Evolutionary conservation across 2,329 filamentous ascomycete species (phyloP), one percentile per base, ranked within the genome.

Genomic region (Talaromyces sp.): DNA sequence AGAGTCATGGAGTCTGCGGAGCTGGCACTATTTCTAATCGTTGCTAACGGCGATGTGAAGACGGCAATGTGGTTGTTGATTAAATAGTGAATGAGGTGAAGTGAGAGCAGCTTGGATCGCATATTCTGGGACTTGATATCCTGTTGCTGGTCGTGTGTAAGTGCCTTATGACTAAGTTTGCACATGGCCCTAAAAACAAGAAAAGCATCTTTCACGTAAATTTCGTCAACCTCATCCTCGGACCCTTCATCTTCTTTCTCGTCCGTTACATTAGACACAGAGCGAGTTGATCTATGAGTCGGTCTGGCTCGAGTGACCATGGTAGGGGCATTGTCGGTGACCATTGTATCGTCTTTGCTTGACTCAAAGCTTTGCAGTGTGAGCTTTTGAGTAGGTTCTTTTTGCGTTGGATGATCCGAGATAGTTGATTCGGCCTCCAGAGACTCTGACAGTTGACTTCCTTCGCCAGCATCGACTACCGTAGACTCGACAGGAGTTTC

Each of bases 131-230:
- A 94, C 64, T 92, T 93, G 61, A 97, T 81, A 73, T 99, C 95
- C 73, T 94, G 93, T 22, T 97, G 88, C 77, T 98, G 93, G 68
- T 99, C 95, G 2, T 93, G 88, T 9, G 91, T 88, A 31, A 99
- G 83, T 47, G 93, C 83, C 77, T 99, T 99, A 68, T 94, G 97
- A 66, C 94, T 97, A 54, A 99, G 83, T 78, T 97, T 97, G 84
- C 96, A 99, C 81, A 99, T 95, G 3, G 95, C 97, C 37, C 95
- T 87, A 81, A 99, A 98, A 54, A 99, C 93, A 25, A 99, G 86
- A 77, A 98, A 99, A 10, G 95, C 93, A 79, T 99, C 95, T 71
- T 95, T 91, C 71, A 98, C 93, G 75, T 96, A 98, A 22, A 98
- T 92, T 75, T 99, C 95, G 73, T 99, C 95, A 74, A 97, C 93